Evolutionary conservation across 768 basidiomycete species (phyloP), one percentile per base, ranked within the genome.

Genomic region (Paxillus involutus): DNA sequence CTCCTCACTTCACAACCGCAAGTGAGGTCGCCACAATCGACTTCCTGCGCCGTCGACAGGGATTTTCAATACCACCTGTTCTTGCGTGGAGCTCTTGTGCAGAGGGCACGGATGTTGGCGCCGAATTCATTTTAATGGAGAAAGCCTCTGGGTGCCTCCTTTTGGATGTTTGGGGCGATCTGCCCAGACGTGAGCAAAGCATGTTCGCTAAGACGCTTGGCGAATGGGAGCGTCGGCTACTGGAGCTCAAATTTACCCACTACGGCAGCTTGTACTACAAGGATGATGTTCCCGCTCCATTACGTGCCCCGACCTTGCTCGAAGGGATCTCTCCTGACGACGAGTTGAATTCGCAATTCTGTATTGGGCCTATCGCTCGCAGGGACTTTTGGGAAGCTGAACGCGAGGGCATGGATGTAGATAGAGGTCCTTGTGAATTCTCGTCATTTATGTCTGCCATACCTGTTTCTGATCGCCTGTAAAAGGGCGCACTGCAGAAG

Each of bases 11-110:
- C 43, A 53, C 57, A 14, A 73, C 70, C 2, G 73, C 73, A 7
- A 74, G 72, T 49, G 73, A 73, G 48, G 73, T 72, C 6, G 73
- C 72, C 13, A 74, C 73, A 4, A 65, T 73, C 56, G 61, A 73
- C 24, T 74, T 63, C 48, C 52, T 60, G 35, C 66, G 66, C 21
- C 57, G 53, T 21, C 44, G 56, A 21, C 66, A 73, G 24, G 53
- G 55, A 12, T 33, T 74, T 21, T 68, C 65, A 6, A 62, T 65
- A 29, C 71, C 73, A 7, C 57, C 53, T 14, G 61, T 74, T 17
- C 54, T 70, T 42, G 55, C 65, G 35, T 73, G 71, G 72, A 66
- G 59, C 47, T 58, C 64, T 29, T 43, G 46, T 24, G 61, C 65
- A 6, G 54, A 55, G 26, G 17, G 19, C 12, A 68, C 62, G 10